Evolutionary conservation across 202 grass and related monocot genomes (phyloP), one percentile per base, ranked within the genome.

Genomic region (Setaria viridis): DNA sequence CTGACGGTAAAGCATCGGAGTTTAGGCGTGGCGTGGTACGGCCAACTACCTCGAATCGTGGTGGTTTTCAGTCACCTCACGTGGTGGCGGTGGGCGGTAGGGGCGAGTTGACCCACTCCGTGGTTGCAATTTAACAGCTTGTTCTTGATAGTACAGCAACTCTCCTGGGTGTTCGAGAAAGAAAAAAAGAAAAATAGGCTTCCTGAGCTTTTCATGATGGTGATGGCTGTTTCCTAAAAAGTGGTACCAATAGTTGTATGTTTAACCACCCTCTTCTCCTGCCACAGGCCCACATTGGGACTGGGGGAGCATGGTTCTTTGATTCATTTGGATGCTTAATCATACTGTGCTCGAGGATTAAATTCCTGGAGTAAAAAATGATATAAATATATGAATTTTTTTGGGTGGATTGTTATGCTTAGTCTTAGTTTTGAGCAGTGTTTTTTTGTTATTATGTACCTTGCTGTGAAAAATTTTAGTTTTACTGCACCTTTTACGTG

Each of bases 61-160:
- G 46, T 17, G 12, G 32, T 72, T 79, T 33, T 84, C 34, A 73
- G 34, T 82, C 43, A 46, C 29, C 35, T 86, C 66, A 86, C 48
- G 79, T 72, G 65, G 0, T 51, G 66, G 42, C 20, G 16, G 48
- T 43, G 76, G 66, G 8, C 29, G 32, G 47, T 43, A 60, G 66
- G 14, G 30, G 68, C 33, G 62, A 7, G 6, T 63, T 71, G 72
- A 13, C 73, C 64, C 75, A 84, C 75, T 1, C 32, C 1, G 1
- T 55, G 2, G 43, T 19, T 77, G 72, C 47, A 10, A 50, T 53
- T 86, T 48, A 59, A 32, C 49, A 58, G 29, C 13, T 3, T 32
- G 59, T 6, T 46, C 42, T 71, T 7, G 1, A 12, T 29, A 71
- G 42, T 46, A 8, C 43, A 46, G 29, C n/a, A 11, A 14, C 4